These are phyloP conservation scores for Coemansia sp. DNA, from an alignment of 192 early-diverging fungal species.

Conservation along the genomic window DNA sequence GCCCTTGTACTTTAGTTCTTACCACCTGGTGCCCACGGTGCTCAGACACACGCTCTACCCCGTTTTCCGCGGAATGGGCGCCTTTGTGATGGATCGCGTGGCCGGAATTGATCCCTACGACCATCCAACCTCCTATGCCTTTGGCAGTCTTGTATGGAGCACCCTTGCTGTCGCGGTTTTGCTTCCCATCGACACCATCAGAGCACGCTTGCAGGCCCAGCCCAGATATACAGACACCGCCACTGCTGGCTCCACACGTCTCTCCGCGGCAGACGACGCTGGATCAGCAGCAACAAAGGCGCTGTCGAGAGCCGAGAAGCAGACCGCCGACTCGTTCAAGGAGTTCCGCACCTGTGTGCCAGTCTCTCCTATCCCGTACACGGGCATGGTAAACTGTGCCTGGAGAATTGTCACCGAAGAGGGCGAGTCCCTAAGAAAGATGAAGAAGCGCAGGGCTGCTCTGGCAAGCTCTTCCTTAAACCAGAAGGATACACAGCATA, in stretches of 20 bases:
- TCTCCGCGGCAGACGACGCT: neutral
- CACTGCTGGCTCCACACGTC: neutral
- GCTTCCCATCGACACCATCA: slow-evolving; percentile 83
- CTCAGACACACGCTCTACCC: slow-evolving; percentile 77
- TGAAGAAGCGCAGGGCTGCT: slow-evolving; percentile 20
- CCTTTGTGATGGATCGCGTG: slow-evolving; percentile 67
- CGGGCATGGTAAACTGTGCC: slow-evolving; percentile 66
- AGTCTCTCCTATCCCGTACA: slow-evolving; percentile 68
- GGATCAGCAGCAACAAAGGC: slow-evolving; percentile 11
- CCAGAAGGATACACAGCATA: neutral
- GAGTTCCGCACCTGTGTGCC: slow-evolving; percentile 68
- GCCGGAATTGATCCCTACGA: slow-evolving; percentile 58
- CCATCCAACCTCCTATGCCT: slow-evolving; percentile 62
- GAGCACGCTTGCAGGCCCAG: slow-evolving; percentile 84
- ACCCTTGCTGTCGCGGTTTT: slow-evolving; percentile 73
- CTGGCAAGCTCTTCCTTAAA: neutral
- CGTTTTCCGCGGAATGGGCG: slow-evolving; percentile 65
- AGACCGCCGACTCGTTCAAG: slow-evolving; percentile 14
- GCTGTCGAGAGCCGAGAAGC: slow-evolving; percentile 12
- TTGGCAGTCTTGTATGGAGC: slow-evolving; percentile 66
- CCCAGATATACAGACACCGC: slow-evolving; percentile 58
- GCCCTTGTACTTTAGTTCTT: slow-evolving; percentile 67
- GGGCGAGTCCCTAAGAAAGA: slow-evolving; percentile 52
- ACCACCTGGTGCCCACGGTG: slow-evolving; percentile 75
- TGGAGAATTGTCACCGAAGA: slow-evolving; percentile 76